Conservation (phyloP, 2,329 filamentous ascomycete species). For the Paecilomyces dactylethromorphus region DNA sequence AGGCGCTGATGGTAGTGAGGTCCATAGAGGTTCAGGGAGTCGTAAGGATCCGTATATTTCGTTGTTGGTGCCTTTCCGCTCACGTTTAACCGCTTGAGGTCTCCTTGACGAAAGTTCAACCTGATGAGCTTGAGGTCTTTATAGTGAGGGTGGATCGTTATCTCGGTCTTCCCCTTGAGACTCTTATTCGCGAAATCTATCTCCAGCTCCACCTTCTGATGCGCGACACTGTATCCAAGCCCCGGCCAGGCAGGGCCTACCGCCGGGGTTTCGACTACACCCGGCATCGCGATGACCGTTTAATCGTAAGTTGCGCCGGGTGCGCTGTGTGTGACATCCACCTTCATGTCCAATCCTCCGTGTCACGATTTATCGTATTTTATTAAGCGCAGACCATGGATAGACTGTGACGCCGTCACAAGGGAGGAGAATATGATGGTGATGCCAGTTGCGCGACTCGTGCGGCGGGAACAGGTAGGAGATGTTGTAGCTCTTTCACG, state of each 20-base stretch:
- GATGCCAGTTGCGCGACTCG: neutral
- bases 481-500: neutral
- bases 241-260: slow-evolving; percentile 21
- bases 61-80: slow-evolving; percentile 35
- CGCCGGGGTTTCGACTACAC: slow-evolving; percentile 28
- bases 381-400: neutral
- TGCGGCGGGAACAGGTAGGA: neutral
- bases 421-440: neutral
- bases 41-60: slow-evolving; percentile 37
- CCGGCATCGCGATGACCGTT: slow-evolving; percentile 32
- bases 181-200: slow-evolving; percentile 73
- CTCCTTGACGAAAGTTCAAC: slow-evolving; percentile 59
- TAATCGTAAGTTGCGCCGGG: slow-evolving; percentile 30
- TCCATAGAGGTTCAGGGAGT: slow-evolving; percentile 47
- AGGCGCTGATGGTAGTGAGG: slow-evolving; percentile 72
- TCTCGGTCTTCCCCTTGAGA: slow-evolving; percentile 71
- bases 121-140: slow-evolving; percentile 49
- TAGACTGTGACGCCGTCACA: neutral
- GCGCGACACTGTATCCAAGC: slow-evolving; percentile 55
- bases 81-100: slow-evolving; percentile 46
- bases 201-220: slow-evolving; percentile 85
- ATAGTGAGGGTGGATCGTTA: slow-evolving; percentile 64
- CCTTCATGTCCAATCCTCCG: slow-evolving; percentile 29
- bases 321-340: slow-evolving; percentile 29
- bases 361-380: neutral